These are phyloP conservation scores for Mucor plumbeus DNA, from an alignment of 371 early-diverging fungal genomes.

Conservation along the genomic window DNA sequence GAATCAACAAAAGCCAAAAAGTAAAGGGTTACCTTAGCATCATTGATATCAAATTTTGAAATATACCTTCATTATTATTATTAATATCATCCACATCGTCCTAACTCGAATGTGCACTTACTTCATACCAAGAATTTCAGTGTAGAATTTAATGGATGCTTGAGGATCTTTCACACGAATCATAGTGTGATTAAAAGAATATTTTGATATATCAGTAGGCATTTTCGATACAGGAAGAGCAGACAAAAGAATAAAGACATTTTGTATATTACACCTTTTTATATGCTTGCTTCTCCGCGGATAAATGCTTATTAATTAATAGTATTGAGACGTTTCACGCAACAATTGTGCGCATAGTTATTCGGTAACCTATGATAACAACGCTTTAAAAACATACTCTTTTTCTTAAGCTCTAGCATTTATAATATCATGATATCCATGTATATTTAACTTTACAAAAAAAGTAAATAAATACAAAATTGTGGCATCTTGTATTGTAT, in stretches of 20 bases:
- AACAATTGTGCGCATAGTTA: too few species aligned
- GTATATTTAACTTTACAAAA: too few species aligned
- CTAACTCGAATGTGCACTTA: slow-evolving; percentile 26
- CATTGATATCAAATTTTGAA: slow-evolving; percentile 57
- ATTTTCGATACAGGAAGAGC: slow-evolving; percentile 12
- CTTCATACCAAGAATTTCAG: slow-evolving; percentile 85
- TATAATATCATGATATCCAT: too few species aligned
- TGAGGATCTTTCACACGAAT: slow-evolving; percentile 83
- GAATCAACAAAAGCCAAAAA: slow-evolving; percentile 75
- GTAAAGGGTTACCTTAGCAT: slow-evolving; percentile 73
- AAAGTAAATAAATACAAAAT: too few species aligned
- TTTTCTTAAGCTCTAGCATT: too few species aligned
- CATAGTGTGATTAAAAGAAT: slow-evolving; percentile 83
- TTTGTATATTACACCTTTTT: not conserved
- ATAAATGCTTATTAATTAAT: not conserved
- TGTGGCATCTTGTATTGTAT: too few species aligned
- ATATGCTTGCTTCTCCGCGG: not conserved
- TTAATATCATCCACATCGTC: too few species aligned
- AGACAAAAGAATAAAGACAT: not conserved
- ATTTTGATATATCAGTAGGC: slow-evolving; percentile 42
- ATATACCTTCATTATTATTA: slow-evolving; percentile 44
- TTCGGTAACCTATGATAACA: too few species aligned
- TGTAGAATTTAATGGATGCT: slow-evolving; percentile 77
- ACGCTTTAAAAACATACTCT: not conserved
- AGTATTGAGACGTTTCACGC: not conserved